A percentile compares a stretch with the other conserved stretches of the same genome.
phyloP scores from a whole-genome alignment of 352 stramenopile species.

The Phytophthora melonis region DNA sequence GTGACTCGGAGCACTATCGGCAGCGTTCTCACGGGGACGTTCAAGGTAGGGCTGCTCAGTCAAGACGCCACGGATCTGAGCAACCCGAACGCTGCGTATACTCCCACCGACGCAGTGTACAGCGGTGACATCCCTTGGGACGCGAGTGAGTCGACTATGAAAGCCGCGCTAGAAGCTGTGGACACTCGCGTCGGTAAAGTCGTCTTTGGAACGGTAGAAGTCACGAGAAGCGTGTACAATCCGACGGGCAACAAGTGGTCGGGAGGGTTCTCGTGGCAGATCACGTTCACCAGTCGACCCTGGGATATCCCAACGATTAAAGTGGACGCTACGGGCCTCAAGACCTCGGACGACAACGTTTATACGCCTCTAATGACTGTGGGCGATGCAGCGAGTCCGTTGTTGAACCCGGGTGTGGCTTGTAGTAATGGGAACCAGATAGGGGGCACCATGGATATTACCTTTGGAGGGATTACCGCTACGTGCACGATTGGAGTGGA shows the following conservation, averaged over 20 bases:
- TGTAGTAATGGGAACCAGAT: constrained; percentile 94
- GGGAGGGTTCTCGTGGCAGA: constrained; percentile 94
- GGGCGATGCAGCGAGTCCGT: constrained; percentile 52
- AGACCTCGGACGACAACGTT: neutral
- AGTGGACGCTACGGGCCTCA: constrained; percentile 13
- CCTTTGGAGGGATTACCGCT: constrained; percentile 55
- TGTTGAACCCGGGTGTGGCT: constrained; percentile 58
- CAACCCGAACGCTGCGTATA: constrained; percentile 1
- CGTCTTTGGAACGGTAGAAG: constrained; percentile 89
- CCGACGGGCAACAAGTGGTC: constrained; percentile 91
- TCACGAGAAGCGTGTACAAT: constrained; percentile 86
- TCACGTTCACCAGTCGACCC: constrained; percentile 90
- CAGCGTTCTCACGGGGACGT: constrained; percentile 77
- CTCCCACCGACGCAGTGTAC: constrained; percentile 11
- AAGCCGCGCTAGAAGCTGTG: constrained; percentile 61
- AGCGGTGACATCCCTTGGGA: constrained; percentile 74
- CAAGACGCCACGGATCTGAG: constrained; percentile 40
- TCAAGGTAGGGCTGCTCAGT: constrained; percentile 60
- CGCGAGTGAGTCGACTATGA: constrained; percentile 66
- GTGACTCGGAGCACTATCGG: constrained; percentile 49
- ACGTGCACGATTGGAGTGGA: constrained; percentile 54
- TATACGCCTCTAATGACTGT: constrained; percentile 31
- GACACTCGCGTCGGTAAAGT: constrained; percentile 41
- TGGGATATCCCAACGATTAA: constrained; percentile 90
- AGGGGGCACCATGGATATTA: constrained; percentile 77